Conservation (phyloP, 306 rosid species). For the Prunus armeniaca region DNA sequence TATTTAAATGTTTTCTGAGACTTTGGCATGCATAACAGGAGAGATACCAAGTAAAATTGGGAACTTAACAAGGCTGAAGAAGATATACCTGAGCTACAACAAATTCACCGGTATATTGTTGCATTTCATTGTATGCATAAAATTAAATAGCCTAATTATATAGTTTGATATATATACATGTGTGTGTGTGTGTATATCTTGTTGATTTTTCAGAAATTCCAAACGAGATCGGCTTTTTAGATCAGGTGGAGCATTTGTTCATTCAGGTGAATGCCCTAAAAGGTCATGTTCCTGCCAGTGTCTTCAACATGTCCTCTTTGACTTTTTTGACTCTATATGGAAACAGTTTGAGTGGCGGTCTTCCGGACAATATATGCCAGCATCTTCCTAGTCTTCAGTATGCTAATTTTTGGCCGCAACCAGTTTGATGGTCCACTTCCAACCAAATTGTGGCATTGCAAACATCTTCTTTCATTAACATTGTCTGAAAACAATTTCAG, state of each 20-base stretch:
- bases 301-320: conserved; percentile 12
- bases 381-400: too few species aligned
- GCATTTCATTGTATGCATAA: too few species aligned
- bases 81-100: not conserved
- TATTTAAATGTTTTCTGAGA: not conserved
- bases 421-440: not conserved
- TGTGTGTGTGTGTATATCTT: too few species aligned
- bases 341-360: too few species aligned
- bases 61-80: conserved; percentile 6
- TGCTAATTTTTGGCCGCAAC: too few species aligned
- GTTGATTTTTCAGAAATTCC: conserved; percentile 5
- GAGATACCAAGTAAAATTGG: conserved; percentile 25
- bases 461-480: not conserved
- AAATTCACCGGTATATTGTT: not conserved
- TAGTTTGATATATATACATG: too few species aligned
- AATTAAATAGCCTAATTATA: too few species aligned
- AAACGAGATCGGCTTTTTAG: not conserved
- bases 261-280: not conserved
- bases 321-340: not conserved
- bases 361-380: too few species aligned
- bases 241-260: not conserved
- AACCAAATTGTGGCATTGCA: not conserved
- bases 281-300: not conserved
- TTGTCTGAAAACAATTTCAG: not conserved
- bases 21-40: not conserved